Percentiles rank a stretch among this genome's conserved stretches.
phyloP scores from a whole-genome alignment of 2,329 filamentous ascomycete species.

The Penicillium sp. region DNA sequence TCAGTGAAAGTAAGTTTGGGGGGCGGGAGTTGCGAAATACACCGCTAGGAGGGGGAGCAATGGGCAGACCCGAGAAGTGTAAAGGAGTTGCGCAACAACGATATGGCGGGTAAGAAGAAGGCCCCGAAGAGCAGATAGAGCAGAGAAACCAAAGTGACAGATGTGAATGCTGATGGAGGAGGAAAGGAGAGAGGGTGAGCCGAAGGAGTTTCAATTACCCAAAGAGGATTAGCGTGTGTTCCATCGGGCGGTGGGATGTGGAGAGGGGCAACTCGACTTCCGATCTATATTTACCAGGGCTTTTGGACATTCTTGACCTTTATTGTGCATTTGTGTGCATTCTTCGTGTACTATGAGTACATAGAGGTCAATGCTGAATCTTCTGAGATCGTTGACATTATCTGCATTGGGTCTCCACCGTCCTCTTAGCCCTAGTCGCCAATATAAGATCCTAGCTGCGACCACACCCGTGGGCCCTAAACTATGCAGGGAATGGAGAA shows the following conservation, averaged over 20 bases:
- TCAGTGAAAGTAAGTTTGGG: constrained; percentile 17
- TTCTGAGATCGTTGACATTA: too few species aligned
- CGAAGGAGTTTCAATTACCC: constrained; percentile 26
- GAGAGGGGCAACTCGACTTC: constrained; percentile 23
- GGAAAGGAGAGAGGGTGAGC: constrained; percentile 21
- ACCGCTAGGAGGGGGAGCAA: constrained; percentile 7
- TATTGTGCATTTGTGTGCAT: too few species aligned
- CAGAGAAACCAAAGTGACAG: constrained; percentile 10
- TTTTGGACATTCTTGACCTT: neutral
- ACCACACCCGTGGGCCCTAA: neutral
- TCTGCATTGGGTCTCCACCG: too few species aligned
- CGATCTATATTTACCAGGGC: neutral
- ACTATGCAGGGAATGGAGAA: neutral
- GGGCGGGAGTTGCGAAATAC: constrained; percentile 12
- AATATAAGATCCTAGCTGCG: neutral
- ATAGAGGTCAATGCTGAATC: too few species aligned
- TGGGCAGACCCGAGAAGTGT: constrained; percentile 1
- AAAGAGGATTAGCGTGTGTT: constrained; percentile 24
- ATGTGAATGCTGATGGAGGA: constrained; percentile 4
- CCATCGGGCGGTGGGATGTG: constrained; percentile 29
- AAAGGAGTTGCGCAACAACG: constrained; percentile 7
- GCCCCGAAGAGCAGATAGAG: constrained; percentile 6
- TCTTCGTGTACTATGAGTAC: too few species aligned
- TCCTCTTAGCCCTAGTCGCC: too few species aligned
- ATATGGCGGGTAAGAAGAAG: constrained; percentile 6